phyloP scores from a whole-genome alignment of 2,329 filamentous ascomycete species.

The Ceratocystiopsis sp. region DNA sequence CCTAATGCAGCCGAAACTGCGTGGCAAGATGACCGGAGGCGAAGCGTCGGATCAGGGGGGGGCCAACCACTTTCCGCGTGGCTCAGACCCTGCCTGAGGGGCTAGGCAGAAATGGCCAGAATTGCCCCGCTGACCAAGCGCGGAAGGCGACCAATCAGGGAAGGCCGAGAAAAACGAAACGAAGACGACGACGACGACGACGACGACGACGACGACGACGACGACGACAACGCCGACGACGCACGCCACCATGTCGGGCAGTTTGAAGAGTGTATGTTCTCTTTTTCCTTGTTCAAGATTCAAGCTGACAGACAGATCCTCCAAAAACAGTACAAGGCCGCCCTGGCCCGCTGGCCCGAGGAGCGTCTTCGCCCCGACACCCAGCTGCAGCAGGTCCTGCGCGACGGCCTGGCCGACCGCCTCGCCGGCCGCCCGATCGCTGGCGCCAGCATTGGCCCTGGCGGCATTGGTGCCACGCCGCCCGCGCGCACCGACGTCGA shows the following conservation, averaged over 20 bases:
- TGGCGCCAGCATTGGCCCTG: not conserved
- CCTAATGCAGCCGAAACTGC: too few relatives aligned
- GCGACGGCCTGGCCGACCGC: constrained; percentile 23
- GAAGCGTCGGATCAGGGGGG: too few relatives aligned
- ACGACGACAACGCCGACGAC: too few relatives aligned
- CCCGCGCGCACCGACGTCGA: constrained; percentile 23
- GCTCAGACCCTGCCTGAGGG: too few relatives aligned
- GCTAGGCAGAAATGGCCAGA: too few relatives aligned
- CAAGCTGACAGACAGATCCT: constrained; percentile 19
- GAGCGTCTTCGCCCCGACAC: constrained; percentile 45
- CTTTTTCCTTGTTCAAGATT: not conserved
- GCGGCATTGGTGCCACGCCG: constrained; percentile 1
- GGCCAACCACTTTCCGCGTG: too few relatives aligned
- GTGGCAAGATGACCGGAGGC: too few relatives aligned
- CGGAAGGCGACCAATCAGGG: too few relatives aligned
- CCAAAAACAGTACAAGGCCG: constrained; percentile 29
- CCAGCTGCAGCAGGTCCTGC: constrained; percentile 42
- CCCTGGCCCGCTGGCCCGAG: constrained; percentile 43
- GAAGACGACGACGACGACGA: too few relatives aligned
- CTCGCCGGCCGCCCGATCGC: constrained; percentile 15
- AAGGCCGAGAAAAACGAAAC: too few relatives aligned
- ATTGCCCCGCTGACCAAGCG: too few relatives aligned
- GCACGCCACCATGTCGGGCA: not conserved
- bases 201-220: too few relatives aligned
- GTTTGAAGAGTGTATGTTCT: constrained; percentile 3